phyloP scores from a whole-genome alignment of 2,329 filamentous ascomycete species.

The Triangularia setosa region DNA sequence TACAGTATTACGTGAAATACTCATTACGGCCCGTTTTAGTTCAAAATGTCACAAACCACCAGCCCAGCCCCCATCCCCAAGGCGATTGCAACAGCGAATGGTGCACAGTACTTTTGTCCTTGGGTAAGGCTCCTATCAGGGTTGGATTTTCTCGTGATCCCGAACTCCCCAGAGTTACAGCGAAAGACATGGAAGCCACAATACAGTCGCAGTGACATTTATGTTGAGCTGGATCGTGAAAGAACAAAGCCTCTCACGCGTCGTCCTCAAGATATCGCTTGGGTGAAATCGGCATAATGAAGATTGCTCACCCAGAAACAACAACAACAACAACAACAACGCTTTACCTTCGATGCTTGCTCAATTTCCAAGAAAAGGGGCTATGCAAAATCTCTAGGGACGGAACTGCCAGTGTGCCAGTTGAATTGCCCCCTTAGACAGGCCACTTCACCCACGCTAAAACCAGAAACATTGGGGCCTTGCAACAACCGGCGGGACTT shows the following conservation, averaged over 20 bases:
- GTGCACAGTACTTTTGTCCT: conserved; percentile 5
- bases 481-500: background rate
- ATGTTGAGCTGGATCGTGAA: background rate
- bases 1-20: no score
- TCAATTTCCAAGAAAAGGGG: background rate
- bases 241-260: background rate
- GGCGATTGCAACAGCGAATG: no score
- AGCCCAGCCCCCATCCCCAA: no score
- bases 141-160: background rate
- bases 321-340: no score
- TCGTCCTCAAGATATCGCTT: background rate
- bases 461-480: background rate
- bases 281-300: background rate
- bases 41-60: no score
- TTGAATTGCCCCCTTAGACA: no score
- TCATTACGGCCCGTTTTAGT: no score
- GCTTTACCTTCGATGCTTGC: no score
- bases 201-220: background rate
- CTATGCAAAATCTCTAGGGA: no score
- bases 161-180: conserved; percentile 1
- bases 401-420: no score
- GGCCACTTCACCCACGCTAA: background rate
- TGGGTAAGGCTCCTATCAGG: background rate
- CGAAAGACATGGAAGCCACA: conserved; percentile 4
- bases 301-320: background rate